Evolutionary conservation across 805 yeast species (phyloP), one percentile per base, ranked within the genome.

Genomic region (Kazachstania taianensis): DNA sequence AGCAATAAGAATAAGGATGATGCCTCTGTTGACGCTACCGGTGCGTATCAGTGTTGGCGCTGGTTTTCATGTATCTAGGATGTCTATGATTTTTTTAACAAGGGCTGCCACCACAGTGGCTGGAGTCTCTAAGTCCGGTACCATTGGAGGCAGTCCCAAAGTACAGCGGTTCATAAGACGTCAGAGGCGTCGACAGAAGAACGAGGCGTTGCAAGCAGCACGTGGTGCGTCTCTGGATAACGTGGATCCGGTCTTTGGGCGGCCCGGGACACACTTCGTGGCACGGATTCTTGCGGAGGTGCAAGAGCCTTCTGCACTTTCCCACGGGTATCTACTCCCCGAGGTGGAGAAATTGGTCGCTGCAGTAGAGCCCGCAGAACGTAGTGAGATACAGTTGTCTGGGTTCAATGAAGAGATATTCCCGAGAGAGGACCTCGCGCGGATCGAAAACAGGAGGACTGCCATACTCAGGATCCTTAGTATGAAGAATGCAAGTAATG

Each of bases 181-280:
- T 9, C 62, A 57, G 31, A 55, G 51, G 40, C 52, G 45, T 29
- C 55, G 52, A 43, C 62, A 55, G 35, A 43, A 51, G 38, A 61
- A 61, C 42, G 53, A 52, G 33, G 59, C 55, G n/a, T 55, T 52
- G 29, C 65, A 60, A 37, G 45, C 48, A 6, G 41, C 39, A 14
- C 32, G 57, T n/a, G 44, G 47, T 33, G 47, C 41, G 15, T 40
- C 52, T 6, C 32, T 50, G 20, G 69, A 63, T 35, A 57, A 61
- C 36, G 70, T 81, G 20, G 96, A 87, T 59, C 96, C 96, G 1
- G 94, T 87, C 4, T 67, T 86, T 36, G 96, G 96, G 7, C 69
- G 67, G 38, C 60, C 73, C 5, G 62, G 70, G 35, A 76, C 76
- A 40, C 76, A 81, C 7, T 86, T 87, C 50, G 61, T 86, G 31